A percentile compares a stretch with the other conserved stretches of the same genome.
Conservation (phyloP, 768 basidiomycete species). For the Suillus weaverae region DNA sequence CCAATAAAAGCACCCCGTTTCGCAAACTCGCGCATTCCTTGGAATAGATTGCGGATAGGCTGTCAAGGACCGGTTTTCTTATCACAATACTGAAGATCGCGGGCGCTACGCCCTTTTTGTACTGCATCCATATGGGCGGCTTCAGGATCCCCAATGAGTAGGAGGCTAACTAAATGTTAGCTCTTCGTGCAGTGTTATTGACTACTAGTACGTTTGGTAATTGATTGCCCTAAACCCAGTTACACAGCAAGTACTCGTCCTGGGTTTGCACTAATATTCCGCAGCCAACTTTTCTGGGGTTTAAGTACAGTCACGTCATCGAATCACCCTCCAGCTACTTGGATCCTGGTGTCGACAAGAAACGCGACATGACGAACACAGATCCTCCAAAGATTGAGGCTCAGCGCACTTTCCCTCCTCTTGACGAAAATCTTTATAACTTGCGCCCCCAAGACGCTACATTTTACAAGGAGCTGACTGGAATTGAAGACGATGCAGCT, state of each 20-base stretch:
- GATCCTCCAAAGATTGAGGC: not conserved
- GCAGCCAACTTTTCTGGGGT: not conserved
- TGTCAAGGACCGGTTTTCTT: not conserved
- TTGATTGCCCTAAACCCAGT: not conserved
- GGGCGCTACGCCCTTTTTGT: not conserved
- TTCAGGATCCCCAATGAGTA: not conserved
- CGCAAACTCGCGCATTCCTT: too few species aligned
- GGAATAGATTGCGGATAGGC: not conserved
- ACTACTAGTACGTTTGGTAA: not conserved
- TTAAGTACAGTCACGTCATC: not conserved
- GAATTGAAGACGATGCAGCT: slow-evolving; percentile 24
- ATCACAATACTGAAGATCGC: not conserved
- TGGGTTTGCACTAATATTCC: not conserved
- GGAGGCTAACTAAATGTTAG: not conserved
- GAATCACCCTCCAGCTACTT: not conserved
- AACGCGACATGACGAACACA: not conserved
- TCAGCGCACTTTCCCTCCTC: slow-evolving; percentile 3
- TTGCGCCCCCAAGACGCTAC: not conserved
- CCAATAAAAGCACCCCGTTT: not conserved
- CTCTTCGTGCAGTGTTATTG: not conserved
- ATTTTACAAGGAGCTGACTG: slow-evolving; percentile 27
- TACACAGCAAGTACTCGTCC: not conserved
- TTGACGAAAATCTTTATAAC: slow-evolving; percentile 8
- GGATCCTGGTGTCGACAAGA: not conserved
- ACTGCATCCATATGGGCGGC: not conserved